These are phyloP conservation scores for Quercus phellos DNA, from an alignment of 331 rosid species.

Conservation along the genomic window DNA sequence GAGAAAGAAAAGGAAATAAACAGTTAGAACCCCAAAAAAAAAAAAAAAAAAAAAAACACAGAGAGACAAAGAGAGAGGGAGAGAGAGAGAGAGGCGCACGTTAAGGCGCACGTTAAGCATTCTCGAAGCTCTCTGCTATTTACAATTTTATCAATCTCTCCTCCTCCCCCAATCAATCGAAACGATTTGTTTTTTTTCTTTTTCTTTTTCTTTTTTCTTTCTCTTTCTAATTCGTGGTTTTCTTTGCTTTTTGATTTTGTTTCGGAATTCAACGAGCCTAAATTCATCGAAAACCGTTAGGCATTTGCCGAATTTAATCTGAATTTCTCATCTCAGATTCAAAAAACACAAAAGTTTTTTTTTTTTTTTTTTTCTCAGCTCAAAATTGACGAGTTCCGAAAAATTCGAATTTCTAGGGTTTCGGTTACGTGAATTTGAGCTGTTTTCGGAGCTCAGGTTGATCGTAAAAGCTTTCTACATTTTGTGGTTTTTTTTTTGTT, in stretches of 20 bases:
- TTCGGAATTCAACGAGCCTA: slow-evolving; percentile 19
- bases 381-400: slow-evolving; percentile 15
- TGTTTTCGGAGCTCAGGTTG: slow-evolving; percentile 39
- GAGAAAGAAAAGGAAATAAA: slow-evolving; percentile 11
- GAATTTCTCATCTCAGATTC: slow-evolving; percentile 5
- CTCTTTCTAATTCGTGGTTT: too few relatives aligned
- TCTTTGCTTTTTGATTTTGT: too few relatives aligned
- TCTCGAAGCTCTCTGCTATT: slow-evolving; percentile 17
- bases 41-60: slow-evolving; percentile 12
- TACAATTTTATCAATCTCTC: slow-evolving; percentile 17
- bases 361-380: too few relatives aligned
- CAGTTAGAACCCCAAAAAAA: not conserved
- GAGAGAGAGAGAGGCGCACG: too few relatives aligned
- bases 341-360: too few relatives aligned
- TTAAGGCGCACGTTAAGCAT: slow-evolving; percentile 39
- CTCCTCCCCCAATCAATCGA: not conserved
- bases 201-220: too few relatives aligned
- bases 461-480: slow-evolving; percentile 14
- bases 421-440: slow-evolving; percentile 24
- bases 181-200: not conserved
- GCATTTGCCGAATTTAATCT: slow-evolving; percentile 5
- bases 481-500: slow-evolving; percentile 1
- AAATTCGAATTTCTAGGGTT: slow-evolving; percentile 53
- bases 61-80: not conserved
- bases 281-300: slow-evolving; percentile 19